These are phyloP conservation scores for Agrostemma githago DNA, from an alignment of 148 eudicot species.

Conservation along the genomic window DNA sequence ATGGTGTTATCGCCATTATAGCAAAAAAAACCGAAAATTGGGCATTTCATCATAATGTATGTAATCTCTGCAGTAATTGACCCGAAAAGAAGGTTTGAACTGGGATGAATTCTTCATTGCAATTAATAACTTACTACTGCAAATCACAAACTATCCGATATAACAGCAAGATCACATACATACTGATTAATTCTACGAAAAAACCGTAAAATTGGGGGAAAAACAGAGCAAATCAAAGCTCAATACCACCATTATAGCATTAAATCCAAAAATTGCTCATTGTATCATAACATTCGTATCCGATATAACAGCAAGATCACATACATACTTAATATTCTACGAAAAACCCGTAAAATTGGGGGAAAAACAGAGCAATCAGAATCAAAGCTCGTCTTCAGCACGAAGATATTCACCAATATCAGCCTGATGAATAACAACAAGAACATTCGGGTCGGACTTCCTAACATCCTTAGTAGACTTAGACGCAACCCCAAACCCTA, in stretches of 20 bases:
- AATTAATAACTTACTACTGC: too few species aligned
- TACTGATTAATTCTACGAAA: not conserved
- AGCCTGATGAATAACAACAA: slow-evolving; percentile 78
- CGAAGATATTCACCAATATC: slow-evolving; percentile 93
- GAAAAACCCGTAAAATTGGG: not conserved
- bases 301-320: not conserved
- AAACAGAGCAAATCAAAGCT: slow-evolving; percentile 39
- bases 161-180: not conserved
- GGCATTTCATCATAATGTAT: too few species aligned
- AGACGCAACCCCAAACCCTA: slow-evolving; percentile 81
- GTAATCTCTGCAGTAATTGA: too few species aligned
- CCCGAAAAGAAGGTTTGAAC: too few species aligned
- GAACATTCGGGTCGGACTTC: slow-evolving; percentile 79
- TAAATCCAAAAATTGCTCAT: not conserved
- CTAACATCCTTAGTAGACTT: slow-evolving; percentile 69
- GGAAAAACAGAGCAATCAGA: not conserved
- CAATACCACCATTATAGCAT: slow-evolving; percentile 4
- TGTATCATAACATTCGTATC: not conserved
- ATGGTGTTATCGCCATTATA: too few species aligned
- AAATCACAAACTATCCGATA: not conserved
- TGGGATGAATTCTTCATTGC: too few species aligned
- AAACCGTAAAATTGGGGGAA: not conserved
- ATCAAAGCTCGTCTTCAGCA: slow-evolving; percentile 81
- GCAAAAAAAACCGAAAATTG: too few species aligned
- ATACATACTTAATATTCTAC: not conserved